Percentiles rank a stretch among this genome's conserved stretches.
phyloP scores from a whole-genome alignment of 2,329 filamentous ascomycete species.

The Fusarium drepaniforme region DNA sequence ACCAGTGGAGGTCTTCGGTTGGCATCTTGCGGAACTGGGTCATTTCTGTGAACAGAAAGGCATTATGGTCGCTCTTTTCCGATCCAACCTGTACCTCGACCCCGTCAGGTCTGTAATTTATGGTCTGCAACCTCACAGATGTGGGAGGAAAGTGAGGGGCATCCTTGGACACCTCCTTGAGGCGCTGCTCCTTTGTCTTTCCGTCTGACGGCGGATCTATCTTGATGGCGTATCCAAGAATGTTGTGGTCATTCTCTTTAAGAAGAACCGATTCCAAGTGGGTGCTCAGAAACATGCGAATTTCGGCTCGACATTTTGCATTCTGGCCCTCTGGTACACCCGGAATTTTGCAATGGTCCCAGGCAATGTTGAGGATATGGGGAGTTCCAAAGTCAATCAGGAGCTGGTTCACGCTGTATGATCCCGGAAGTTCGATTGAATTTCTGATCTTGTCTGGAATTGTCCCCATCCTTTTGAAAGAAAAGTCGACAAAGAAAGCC shows the following conservation, averaged over 20 bases:
- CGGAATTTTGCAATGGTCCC: background rate
- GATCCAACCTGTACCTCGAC: background rate
- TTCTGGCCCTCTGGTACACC: background rate
- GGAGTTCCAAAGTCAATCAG: background rate
- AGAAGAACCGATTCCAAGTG: background rate
- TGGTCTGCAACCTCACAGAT: background rate
- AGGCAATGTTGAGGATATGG: background rate
- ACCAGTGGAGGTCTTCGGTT: background rate
- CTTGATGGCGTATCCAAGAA: background rate
- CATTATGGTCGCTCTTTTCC: background rate
- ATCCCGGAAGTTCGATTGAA: background rate
- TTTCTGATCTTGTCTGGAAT: background rate
- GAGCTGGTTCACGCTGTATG: conserved; percentile 1
- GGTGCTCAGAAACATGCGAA: background rate
- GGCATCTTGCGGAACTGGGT: background rate
- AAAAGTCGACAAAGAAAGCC: background rate
- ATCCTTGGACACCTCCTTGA: background rate
- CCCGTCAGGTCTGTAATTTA: background rate
- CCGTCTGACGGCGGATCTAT: background rate
- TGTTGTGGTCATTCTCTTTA: background rate
- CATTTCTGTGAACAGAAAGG: background rate
- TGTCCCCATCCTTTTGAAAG: background rate
- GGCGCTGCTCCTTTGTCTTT: background rate
- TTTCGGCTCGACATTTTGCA: background rate
- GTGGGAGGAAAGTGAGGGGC: background rate